Evolutionary conservation across 2,329 filamentous ascomycete genomes (phyloP).

Genomic region (Apiospora rasikravindrae): DNA sequence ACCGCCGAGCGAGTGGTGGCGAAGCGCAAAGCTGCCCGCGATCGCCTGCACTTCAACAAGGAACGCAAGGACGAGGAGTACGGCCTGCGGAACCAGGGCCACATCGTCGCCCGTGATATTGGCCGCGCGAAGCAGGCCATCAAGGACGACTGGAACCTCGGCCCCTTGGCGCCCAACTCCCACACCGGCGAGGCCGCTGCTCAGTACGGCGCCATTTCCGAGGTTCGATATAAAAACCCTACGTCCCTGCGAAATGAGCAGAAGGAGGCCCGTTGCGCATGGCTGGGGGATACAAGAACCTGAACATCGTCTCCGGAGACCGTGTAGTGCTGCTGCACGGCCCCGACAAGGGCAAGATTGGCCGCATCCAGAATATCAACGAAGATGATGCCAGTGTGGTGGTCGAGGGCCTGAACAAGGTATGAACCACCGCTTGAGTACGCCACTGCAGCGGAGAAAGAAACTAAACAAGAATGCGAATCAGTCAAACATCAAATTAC

Average conservation of each 20-base stretch:
- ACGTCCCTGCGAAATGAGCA: slow-evolving; percentile 43
- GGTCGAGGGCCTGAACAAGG: slow-evolving; percentile 68
- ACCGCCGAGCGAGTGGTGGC: slow-evolving; percentile 44
- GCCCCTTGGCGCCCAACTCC: slow-evolving; percentile 77
- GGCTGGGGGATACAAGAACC: slow-evolving; percentile 62
- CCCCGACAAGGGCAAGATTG: slow-evolving; percentile 82
- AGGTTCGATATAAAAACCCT: slow-evolving; percentile 35
- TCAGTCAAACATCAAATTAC: slow-evolving; percentile 45
- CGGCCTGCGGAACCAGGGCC: slow-evolving; percentile 34
- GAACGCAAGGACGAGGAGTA: slow-evolving; percentile 31
- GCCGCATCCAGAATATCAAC: slow-evolving; percentile 66
- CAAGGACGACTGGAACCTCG: slow-evolving; percentile 79
- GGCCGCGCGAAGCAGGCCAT: slow-evolving; percentile 60
- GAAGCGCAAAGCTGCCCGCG: slow-evolving; percentile 39
- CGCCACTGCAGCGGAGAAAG: neutral
- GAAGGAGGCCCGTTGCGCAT: slow-evolving; percentile 51
- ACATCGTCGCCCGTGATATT: slow-evolving; percentile 40
- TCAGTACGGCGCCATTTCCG: slow-evolving; percentile 63
- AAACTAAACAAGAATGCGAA: slow-evolving; percentile 11
- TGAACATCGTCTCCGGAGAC: slow-evolving; percentile 72
- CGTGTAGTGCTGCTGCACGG: slow-evolving; percentile 83
- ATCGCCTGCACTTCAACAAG: slow-evolving; percentile 29
- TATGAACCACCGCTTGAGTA: slow-evolving; percentile 46
- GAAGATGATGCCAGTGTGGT: slow-evolving; percentile 59
- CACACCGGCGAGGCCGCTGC: slow-evolving; percentile 66